Evolutionary conservation across 129 eudicot genomes (phyloP).

Genomic region (Tagetes erecta): DNA sequence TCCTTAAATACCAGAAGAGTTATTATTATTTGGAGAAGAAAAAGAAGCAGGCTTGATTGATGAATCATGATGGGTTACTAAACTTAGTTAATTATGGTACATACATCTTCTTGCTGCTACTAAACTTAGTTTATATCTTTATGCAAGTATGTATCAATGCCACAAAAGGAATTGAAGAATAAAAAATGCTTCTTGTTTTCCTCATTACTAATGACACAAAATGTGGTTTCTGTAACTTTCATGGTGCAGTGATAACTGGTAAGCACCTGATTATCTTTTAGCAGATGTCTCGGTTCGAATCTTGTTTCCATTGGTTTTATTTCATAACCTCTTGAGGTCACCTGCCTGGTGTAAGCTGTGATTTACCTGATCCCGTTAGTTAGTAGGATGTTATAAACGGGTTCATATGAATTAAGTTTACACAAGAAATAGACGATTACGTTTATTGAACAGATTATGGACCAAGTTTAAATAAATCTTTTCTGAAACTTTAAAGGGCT

Average conservation of each 20-base stretch:
- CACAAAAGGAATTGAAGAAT: not conserved
- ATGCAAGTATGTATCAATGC: not conserved
- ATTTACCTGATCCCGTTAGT: too few relatives aligned
- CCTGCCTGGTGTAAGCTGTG: too few relatives aligned
- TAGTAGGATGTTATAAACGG: too few relatives aligned
- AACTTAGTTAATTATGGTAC: not conserved
- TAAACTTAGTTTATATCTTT: not conserved
- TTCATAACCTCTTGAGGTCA: too few relatives aligned
- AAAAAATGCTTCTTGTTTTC: slow-evolving; percentile 2
- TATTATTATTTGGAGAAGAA: slow-evolving; percentile 54
- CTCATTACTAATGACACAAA: not conserved
- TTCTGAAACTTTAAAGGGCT: too few relatives aligned
- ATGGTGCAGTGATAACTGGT: too few relatives aligned
- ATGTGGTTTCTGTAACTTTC: not conserved
- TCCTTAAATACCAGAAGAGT: slow-evolving; percentile 48
- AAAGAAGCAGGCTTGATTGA: slow-evolving; percentile 44
- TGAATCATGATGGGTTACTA: not conserved
- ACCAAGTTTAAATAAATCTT: too few relatives aligned
- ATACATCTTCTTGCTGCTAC: not conserved
- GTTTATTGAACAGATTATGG: too few relatives aligned
- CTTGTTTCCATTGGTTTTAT: too few relatives aligned
- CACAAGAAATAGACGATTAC: not conserved
- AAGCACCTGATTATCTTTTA: too few relatives aligned
- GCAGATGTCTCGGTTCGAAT: too few relatives aligned
- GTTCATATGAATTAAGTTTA: too few relatives aligned